Evolutionary conservation across 1,284 basidiomycete genomes (phyloP), one percentile per base, ranked within the genome.

Genomic region (Ganoderma leucocontextum): DNA sequence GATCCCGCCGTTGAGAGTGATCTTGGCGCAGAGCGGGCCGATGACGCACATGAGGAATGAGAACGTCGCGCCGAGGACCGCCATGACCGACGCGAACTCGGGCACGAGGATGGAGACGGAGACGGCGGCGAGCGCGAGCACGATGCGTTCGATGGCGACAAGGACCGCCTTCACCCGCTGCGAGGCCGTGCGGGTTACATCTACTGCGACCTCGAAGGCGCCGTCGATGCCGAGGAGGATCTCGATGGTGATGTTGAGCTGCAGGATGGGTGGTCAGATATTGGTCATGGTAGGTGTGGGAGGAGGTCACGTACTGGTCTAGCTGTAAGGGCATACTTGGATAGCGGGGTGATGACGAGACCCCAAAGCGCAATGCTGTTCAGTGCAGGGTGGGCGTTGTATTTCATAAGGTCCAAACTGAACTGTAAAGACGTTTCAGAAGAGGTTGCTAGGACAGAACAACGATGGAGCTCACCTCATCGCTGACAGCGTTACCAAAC

Each of bases 11-110:
- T 86, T 81, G 61, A 93, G 81, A 58, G 86, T 86, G 58, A 90
- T 80, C 76, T 91, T 90, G 2, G 88, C 89, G 38, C 84, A 83
- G 47, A 95, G 84, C 2, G 95, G 95, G 1, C 94, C 89, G 74
- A 96, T 92, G 58, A 95, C 89, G 74, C 92, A 94, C 41, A 96
- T 88, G 72, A 93, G 82, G 77, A 97, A 97, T 0, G 95, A 92
- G 44, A 92, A 89, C 79, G 96, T 96, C 39, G 91, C 91, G 4
- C 96, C 96, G 44, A 97, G 83, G 78, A 97, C 95, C 15, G 93
- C 93, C 95, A 98, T 97, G 78, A 96, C 87, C 29, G 91, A 87
- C 72, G 92, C 92, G 78, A 98, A 98, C 65, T 94, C 88, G 1
- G 97, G 96, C 52, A 98, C 82, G 67, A 91, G 78, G 69, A 97